Base-by-base conservation (phyloP, 2,329 filamentous ascomycete species). In the Pochonia chlamydosporia region DNA sequence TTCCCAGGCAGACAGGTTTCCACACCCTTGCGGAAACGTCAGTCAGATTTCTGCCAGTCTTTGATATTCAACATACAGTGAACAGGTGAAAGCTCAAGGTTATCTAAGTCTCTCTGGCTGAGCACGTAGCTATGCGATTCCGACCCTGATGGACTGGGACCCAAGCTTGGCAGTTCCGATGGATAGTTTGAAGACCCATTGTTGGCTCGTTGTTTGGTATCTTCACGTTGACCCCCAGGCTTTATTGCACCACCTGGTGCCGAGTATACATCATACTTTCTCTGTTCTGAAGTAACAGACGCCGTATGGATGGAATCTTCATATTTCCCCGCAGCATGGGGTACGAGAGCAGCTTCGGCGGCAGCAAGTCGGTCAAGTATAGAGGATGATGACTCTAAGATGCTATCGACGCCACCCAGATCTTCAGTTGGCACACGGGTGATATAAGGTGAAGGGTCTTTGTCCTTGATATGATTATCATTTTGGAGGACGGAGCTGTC, bases 71-170 rank as follows among this genome's bases (percentile, higher is more conserved):
- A 51, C 64, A 50, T 43, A 66, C 67, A 63, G 28, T 53, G 56
- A 36, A 68, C 63, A 16, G 66, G 64, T 3, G 63, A 65, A 18
- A 67, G 46, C 28, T 67, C 58, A 36, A 70, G 58, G 8, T 54
- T 63, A 39, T 69, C 55, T 2, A 69, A 49, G 23, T 67, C 65
- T 46, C 59, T 54, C 9, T 56, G 48, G 11, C 58, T 61, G 11
- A 68, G 54, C 43, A 52, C 54, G 46, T 64, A 59, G 23, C 60
- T 42, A 25, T 60, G 56, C 4, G 51, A 47, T 18, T 52, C 54
- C 7, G 63, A 62, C 13, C 53, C 52, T 20, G 50, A 54, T 8
- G 62, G 62, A 41, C 64, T 69, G 7, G 64, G 56, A 28, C 62
- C 60, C 45, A 65, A 61, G 45, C 63, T 66, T 10, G 61, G 58